Evolutionary conservation across 1,284 basidiomycete species (phyloP).

Genomic region (Tausonia pullulans): DNA sequence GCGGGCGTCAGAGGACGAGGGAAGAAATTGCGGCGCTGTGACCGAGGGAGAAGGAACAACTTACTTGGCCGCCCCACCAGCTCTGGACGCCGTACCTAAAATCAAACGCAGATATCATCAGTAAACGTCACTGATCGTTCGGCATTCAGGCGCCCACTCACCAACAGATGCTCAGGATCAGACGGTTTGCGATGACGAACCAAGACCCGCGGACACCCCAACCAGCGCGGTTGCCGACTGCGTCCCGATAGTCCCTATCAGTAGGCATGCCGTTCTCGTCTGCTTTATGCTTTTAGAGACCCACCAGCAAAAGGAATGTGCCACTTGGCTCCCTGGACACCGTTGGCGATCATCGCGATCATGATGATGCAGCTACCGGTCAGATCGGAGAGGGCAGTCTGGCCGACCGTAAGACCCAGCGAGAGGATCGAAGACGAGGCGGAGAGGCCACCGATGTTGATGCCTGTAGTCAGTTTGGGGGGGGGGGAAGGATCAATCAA

Average conservation of each 20-base stretch:
- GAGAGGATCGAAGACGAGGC: neutral
- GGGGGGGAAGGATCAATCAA: neutral
- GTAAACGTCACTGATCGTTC: conserved; percentile 1
- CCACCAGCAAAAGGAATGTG: conserved; percentile 16
- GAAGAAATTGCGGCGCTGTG: neutral
- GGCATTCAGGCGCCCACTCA: conserved; percentile 3
- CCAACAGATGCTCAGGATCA: conserved; percentile 15
- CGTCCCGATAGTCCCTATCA: too few relatives aligned
- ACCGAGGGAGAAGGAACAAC: neutral
- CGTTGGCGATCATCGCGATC: conserved; percentile 9
- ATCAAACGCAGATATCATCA: neutral
- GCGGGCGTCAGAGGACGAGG: neutral
- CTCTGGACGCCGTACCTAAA: conserved; percentile 14
- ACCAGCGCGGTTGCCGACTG: conserved; percentile 11
- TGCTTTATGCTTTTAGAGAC: too few relatives aligned
- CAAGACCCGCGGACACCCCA: conserved; percentile 16
- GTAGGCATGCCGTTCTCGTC: too few relatives aligned
- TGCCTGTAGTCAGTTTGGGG: neutral
- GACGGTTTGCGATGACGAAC: conserved; percentile 13
- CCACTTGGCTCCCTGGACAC: conserved; percentile 7
- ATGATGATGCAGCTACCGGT: conserved; percentile 8
- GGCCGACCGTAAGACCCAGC: conserved; percentile 9
- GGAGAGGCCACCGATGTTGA: neutral
- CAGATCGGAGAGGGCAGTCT: neutral
- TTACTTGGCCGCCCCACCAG: conserved; percentile 14